Conservation (phyloP, 1,284 basidiomycete genomes). For the Apiotrichum brassicae region DNA sequence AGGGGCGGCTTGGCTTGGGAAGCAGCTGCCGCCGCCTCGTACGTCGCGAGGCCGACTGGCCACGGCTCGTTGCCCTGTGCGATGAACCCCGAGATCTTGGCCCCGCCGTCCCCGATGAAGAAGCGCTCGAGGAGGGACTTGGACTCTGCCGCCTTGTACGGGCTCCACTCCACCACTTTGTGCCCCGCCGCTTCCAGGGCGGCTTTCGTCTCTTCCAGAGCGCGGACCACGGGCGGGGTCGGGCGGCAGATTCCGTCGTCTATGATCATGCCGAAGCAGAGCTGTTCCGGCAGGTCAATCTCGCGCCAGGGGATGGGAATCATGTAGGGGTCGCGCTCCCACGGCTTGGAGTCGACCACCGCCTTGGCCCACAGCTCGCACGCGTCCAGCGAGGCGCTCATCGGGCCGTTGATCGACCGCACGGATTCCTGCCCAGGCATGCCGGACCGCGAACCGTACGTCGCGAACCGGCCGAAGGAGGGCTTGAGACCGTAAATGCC, state of each 20-base stretch:
- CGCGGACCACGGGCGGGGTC: conserved; percentile 63
- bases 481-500: conserved; percentile 66
- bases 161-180: conserved; percentile 48
- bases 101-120: conserved; percentile 38
- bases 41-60: conserved; percentile 23
- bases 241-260: conserved; percentile 58
- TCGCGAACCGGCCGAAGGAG: conserved; percentile 64
- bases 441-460: conserved; percentile 58
- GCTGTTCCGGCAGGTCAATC: conserved; percentile 56
- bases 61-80: conserved; percentile 27
- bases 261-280: conserved; percentile 52
- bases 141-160: conserved; percentile 19
- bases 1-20: conserved; percentile 10
- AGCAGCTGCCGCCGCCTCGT: conserved; percentile 18
- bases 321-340: conserved; percentile 61
- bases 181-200: conserved; percentile 63
- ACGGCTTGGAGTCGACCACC: conserved; percentile 52
- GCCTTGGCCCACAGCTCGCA: conserved; percentile 59
- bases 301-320: conserved; percentile 62
- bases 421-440: conserved; percentile 65
- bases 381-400: conserved; percentile 55
- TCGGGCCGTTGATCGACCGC: conserved; percentile 65
- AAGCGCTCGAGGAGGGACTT: conserved; percentile 24
- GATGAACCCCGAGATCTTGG: conserved; percentile 30
- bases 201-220: conserved; percentile 54